Conservation (phyloP, 345 rosid species). For the Adansonia digitata region DNA sequence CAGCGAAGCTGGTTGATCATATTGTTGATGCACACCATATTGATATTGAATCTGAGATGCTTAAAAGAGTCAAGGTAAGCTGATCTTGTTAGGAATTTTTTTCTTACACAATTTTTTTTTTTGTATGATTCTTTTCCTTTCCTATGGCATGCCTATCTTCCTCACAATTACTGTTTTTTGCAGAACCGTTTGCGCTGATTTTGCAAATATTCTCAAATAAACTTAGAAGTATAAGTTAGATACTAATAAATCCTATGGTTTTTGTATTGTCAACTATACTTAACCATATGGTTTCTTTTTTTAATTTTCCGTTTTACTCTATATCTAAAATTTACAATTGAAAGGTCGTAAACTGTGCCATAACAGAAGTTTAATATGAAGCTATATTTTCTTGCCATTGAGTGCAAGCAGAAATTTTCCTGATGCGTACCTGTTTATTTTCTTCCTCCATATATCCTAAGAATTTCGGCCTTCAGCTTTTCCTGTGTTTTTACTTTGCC, state of each 20-base stretch:
- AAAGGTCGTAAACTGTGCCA: neutral
- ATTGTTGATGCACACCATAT: slow-evolving; percentile 79
- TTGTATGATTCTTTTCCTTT: neutral
- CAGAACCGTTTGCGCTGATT: neutral
- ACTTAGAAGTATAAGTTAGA: neutral
- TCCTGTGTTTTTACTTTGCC: neutral
- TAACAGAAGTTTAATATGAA: neutral
- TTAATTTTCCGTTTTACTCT: neutral
- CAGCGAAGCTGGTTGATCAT: slow-evolving; percentile 65
- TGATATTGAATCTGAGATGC: slow-evolving; percentile 72
- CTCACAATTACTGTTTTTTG: neutral
- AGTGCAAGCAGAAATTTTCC: neutral
- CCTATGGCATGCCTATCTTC: neutral
- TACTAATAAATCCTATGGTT: slow-evolving; percentile 1
- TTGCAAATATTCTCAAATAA: neutral
- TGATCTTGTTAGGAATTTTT: slow-evolving; percentile 6
- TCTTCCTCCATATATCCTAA: neutral
- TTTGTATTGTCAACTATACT: neutral
- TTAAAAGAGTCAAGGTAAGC: slow-evolving; percentile 72
- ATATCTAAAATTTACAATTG: neutral
- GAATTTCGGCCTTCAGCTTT: neutral
- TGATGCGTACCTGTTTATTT: neutral
- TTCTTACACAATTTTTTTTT: neutral
- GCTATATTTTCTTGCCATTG: neutral
- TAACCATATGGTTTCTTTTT: neutral